Evolutionary conservation across 768 basidiomycete species (phyloP).

Genomic region (Hypsizygus marmoreus): DNA sequence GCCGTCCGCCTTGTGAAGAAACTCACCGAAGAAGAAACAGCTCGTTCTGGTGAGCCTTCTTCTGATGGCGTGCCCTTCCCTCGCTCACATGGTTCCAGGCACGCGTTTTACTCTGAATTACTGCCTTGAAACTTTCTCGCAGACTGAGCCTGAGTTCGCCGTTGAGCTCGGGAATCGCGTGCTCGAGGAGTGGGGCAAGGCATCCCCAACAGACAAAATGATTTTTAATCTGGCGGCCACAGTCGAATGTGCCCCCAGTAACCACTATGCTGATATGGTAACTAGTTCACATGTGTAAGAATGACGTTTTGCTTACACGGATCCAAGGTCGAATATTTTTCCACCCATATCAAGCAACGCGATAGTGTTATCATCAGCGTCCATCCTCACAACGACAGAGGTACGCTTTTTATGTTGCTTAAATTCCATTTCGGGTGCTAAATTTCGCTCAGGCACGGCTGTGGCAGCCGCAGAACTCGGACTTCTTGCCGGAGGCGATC

Average conservation of each 20-base stretch:
- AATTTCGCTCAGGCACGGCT: conserved; percentile 54
- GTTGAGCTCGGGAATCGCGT: conserved; percentile 77
- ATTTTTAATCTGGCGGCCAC: conserved; percentile 87
- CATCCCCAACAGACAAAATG: conserved; percentile 61
- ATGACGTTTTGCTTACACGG: neutral
- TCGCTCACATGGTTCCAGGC: conserved; percentile 14
- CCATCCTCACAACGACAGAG: conserved; percentile 85
- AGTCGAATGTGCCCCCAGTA: conserved; percentile 81
- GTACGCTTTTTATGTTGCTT: conserved; percentile 28
- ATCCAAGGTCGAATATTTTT: conserved; percentile 75
- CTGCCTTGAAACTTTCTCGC: conserved; percentile 84
- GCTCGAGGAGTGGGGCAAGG: conserved; percentile 70
- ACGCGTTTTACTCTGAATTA: conserved; percentile 81
- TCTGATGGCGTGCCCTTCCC: neutral
- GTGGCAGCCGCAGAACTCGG: conserved; percentile 81
- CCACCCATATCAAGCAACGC: conserved; percentile 67
- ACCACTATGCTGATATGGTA: conserved; percentile 83
- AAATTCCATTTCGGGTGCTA: neutral
- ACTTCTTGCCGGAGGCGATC: conserved; percentile 76
- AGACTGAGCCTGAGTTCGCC: conserved; percentile 82
- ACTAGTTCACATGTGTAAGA: conserved; percentile 13
- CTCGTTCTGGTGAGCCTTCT: conserved; percentile 47
- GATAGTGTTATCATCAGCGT: conserved; percentile 72
- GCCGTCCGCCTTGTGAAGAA: conserved; percentile 73
- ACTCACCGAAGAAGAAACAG: conserved; percentile 66